Evolutionary conservation across 2,329 filamentous ascomycete species (phyloP), one percentile per base, ranked within the genome.

Genomic region (Fusarium praegraminearum): DNA sequence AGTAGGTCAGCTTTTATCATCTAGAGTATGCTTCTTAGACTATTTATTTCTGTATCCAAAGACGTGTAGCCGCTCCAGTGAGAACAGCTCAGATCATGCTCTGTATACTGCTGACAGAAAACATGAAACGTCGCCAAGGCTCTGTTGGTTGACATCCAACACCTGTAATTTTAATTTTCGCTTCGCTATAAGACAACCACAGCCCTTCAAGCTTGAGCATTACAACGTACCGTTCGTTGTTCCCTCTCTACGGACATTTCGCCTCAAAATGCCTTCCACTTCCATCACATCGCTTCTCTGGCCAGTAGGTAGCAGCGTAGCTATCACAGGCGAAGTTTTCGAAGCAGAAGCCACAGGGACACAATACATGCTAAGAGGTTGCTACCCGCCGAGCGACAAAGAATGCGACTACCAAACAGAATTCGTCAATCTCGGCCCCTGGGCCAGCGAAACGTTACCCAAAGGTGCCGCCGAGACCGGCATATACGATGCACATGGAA

Each of bases 221-320:
- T 22, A 22, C 3, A 22, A 22, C 20, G 20, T 22, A 22, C 26
- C 18, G 8, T 30, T 45, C 5, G 12, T 57, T 30, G 35, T 30
- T 2, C 20, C 15, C 16, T 32, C 13, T 52, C 24, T 38, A 4
- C n/a, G 44, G 13, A n/a, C 16, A 38, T 30, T n/a, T 24, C 51
- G 24, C 26, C 5, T 18, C 22, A 20, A 43, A 18, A 60, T 60
- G 51, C 35, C 51, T 30, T 33, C 51, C 12, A 49, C 35, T 18
- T 10, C 24, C 8, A 45, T 60, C n/a, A 60, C 51, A 22, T 60
- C 57, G 15, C 57, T 60, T 56, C 57, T 60, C 30, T 60, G 57
- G 43, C 41, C 36, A 1, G 51, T 20, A 12, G 57, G 33, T 16
- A 38, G 46, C 11, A 36, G 41, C 24, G 18, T 60, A 24, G 43